These are phyloP conservation scores for Pleoardoris graminearum DNA, from an alignment of 2,329 filamentous ascomycete species.

Conservation along the genomic window DNA sequence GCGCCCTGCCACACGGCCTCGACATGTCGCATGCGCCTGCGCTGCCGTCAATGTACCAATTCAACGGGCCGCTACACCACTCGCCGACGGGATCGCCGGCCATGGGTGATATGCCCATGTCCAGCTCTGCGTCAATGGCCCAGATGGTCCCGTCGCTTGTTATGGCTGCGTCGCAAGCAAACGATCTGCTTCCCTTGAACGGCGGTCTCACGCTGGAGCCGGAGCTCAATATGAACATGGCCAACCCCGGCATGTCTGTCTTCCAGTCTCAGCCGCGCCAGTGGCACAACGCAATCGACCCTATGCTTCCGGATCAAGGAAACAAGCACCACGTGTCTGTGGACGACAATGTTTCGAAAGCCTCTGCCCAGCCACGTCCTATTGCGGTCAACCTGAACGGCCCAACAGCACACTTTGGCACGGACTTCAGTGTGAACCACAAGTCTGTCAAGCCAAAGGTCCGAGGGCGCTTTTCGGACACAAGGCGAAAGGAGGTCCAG, in stretches of 20 bases:
- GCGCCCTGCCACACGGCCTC: conserved; percentile 31
- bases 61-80: conserved; percentile 41
- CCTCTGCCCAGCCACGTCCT: conserved; percentile 36
- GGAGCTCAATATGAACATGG: conserved; percentile 37
- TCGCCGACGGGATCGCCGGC: conserved; percentile 43
- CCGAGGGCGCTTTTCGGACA: conserved; percentile 60
- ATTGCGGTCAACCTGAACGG: conserved; percentile 44
- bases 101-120: conserved; percentile 35
- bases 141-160: conserved; percentile 44
- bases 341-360: conserved; percentile 28
- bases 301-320: conserved; percentile 40
- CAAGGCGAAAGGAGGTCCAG: conserved; percentile 61
- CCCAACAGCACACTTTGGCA: conserved; percentile 43
- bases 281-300: conserved; percentile 41
- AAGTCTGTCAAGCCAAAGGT: conserved; percentile 52
- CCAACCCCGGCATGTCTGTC: conserved; percentile 35
- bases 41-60: conserved; percentile 46
- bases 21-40: conserved; percentile 40
- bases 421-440: conserved; percentile 46
- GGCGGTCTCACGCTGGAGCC: conserved; percentile 40
- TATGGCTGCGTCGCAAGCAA: conserved; percentile 47
- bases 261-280: conserved; percentile 38
- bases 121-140: conserved; percentile 34
- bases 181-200: conserved; percentile 45
- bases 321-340: conserved; percentile 30